These are phyloP conservation scores for Graphilbum fragrans DNA, from an alignment of 2,329 filamentous ascomycete genomes.

Conservation along the genomic window DNA sequence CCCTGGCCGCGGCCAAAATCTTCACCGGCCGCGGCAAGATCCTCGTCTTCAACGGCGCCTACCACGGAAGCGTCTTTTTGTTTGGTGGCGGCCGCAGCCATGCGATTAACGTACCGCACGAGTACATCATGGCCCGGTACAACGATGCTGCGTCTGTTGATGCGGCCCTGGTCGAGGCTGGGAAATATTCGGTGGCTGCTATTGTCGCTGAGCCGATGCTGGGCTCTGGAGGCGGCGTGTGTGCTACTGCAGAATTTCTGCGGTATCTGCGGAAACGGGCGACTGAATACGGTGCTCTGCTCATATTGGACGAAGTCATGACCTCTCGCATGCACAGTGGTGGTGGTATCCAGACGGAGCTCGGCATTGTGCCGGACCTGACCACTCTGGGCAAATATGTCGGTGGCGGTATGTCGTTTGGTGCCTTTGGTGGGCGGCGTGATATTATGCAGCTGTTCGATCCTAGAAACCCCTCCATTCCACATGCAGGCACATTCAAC, in stretches of 20 bases:
- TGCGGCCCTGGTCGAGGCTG: constrained; percentile 28
- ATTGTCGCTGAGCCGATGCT: constrained; percentile 56
- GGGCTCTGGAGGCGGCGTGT: constrained; percentile 44
- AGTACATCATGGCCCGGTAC: constrained; percentile 48
- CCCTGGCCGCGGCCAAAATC: constrained; percentile 36
- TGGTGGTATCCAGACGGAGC: constrained; percentile 42
- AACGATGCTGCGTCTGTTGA: constrained; percentile 35
- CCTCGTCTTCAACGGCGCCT: constrained; percentile 36
- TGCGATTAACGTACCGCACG: constrained; percentile 9
- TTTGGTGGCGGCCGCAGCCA: constrained; percentile 16
- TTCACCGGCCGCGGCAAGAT: constrained; percentile 31
- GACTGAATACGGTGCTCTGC: constrained; percentile 34
- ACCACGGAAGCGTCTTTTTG: constrained; percentile 33
- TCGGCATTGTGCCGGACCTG: constrained; percentile 35
- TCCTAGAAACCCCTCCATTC: constrained; percentile 33
- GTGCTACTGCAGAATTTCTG: constrained; percentile 38
- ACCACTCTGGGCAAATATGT: constrained; percentile 45
- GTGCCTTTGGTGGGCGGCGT: constrained; percentile 40
- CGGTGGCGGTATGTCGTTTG: constrained; percentile 46
- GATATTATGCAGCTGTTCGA: constrained; percentile 65
- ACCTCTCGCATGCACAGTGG: constrained; percentile 49
- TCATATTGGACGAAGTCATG: constrained; percentile 62
- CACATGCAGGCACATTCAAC: constrained; percentile 44
- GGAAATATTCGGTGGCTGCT: constrained; percentile 34
- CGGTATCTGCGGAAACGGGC: constrained; percentile 34